Conservation (phyloP, 1,284 basidiomycete genomes). For the Apiotrichum gracile region DNA sequence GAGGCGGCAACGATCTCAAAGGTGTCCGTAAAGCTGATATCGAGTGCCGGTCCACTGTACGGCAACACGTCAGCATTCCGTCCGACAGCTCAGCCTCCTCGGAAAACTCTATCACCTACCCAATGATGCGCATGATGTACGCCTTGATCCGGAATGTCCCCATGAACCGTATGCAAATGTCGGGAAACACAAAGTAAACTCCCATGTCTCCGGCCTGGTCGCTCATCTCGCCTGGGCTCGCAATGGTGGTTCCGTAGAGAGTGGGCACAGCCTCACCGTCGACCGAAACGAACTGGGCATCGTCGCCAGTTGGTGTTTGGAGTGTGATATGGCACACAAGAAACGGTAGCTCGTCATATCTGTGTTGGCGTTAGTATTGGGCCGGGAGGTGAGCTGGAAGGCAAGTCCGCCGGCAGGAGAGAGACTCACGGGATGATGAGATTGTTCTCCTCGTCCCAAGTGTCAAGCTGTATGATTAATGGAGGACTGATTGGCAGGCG, state of each 20-base stretch:
- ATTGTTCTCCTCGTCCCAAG: slow-evolving; percentile 54
- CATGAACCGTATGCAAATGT: slow-evolving; percentile 71
- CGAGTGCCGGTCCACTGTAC: slow-evolving; percentile 48
- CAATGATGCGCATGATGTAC: slow-evolving; percentile 66
- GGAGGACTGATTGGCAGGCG: slow-evolving; percentile 75
- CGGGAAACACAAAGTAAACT: slow-evolving; percentile 81
- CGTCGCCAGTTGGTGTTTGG: slow-evolving; percentile 31
- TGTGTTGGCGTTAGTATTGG: slow-evolving; percentile 12
- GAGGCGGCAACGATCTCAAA: slow-evolving; percentile 69
- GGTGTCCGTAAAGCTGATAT: slow-evolving; percentile 58
- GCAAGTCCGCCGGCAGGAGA: neutral
- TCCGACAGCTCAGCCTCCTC: no score
- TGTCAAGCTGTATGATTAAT: slow-evolving; percentile 66
- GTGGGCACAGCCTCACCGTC: slow-evolving; percentile 40
- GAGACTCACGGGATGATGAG: slow-evolving; percentile 48
- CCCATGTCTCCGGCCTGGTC: slow-evolving; percentile 70
- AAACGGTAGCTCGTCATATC: slow-evolving; percentile 73
- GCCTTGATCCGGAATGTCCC: slow-evolving; percentile 72
- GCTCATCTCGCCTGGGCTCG: slow-evolving; percentile 67
- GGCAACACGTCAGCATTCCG: no score
- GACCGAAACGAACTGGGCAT: slow-evolving; percentile 26
- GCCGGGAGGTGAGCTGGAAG: no score
- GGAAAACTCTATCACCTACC: slow-evolving; percentile 53
- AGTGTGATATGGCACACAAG: slow-evolving; percentile 71
- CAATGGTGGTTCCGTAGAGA: slow-evolving; percentile 77